Conservation (phyloP, 1,139 yeast genomes). For the Geotrichum citri-aurantii region DNA sequence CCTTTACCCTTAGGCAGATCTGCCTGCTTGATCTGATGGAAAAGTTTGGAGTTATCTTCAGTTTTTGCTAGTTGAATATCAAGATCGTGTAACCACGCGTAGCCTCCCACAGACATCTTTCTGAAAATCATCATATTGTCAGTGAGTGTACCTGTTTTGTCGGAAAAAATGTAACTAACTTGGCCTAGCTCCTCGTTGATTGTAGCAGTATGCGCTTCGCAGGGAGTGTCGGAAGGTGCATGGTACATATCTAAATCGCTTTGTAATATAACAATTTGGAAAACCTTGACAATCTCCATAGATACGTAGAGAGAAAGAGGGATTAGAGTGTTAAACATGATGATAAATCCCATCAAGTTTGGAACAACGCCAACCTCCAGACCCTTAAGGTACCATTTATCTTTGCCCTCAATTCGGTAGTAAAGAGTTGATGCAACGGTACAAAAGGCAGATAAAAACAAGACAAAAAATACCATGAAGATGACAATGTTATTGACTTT, state of each 20-base stretch:
- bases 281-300: constrained; percentile 88
- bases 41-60: constrained; percentile 18
- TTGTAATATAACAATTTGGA: constrained; percentile 75
- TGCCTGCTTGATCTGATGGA: constrained; percentile 15
- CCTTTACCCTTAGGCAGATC: constrained; percentile 12
- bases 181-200: constrained; percentile 96
- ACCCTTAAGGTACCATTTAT: constrained; percentile 65
- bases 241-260: constrained; percentile 95
- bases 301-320: constrained; percentile 94
- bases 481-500: constrained; percentile 77
- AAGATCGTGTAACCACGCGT: constrained; percentile 81
- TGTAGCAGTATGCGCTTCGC: constrained; percentile 92
- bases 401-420: constrained; percentile 40
- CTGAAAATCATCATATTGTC: constrained; percentile 85
- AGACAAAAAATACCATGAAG: constrained; percentile 81
- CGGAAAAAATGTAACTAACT: constrained; percentile 89
- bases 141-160: constrained; percentile 95
- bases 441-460: constrained; percentile 69
- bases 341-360: constrained; percentile 89
- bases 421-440: constrained; percentile 68
- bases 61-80: constrained; percentile 42
- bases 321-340: constrained; percentile 94
- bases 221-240: constrained; percentile 75
- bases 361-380: constrained; percentile 85
- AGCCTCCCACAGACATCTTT: constrained; percentile 78